Conservation (phyloP, 306 rosid species). For the Hippophae gyantsensis region DNA sequence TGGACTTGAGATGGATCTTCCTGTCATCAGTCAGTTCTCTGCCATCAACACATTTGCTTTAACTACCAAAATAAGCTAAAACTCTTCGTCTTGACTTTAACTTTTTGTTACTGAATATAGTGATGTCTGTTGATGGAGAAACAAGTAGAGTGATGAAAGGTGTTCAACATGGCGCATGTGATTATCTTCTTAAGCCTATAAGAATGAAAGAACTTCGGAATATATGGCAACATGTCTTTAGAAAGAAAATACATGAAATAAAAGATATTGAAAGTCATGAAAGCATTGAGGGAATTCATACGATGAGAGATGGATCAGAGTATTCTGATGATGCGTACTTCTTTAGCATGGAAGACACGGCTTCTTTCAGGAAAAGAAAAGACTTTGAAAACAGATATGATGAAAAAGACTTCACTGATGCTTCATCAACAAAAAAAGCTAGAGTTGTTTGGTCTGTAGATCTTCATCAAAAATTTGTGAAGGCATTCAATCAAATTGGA, state of each 20-base stretch:
- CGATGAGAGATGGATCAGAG: constrained; percentile 55
- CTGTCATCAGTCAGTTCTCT: constrained; percentile 84
- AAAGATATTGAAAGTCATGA: constrained; percentile 77
- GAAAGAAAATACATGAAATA: constrained; percentile 83
- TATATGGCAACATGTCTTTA: constrained; percentile 91
- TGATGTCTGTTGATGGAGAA: constrained; percentile 99
- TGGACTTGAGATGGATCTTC: constrained; percentile 99
- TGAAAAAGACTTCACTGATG: constrained; percentile 60
- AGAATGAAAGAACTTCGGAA: constrained; percentile 93
- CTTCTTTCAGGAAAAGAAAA: constrained; percentile 58
- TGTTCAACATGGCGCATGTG: constrained; percentile 97
- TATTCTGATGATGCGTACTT: constrained; percentile 58
- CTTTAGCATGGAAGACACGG: constrained; percentile 50
- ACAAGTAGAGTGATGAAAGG: constrained; percentile 96
- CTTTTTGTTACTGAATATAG: constrained; percentile 42
- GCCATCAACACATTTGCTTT: constrained; percentile 24
- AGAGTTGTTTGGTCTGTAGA: constrained; percentile 98
- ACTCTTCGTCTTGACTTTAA: constrained; percentile 22
- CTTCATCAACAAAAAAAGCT: constrained; percentile 72
- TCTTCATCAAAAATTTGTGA: constrained; percentile 96
- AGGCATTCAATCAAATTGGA: constrained; percentile 90
- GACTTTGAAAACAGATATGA: constrained; percentile 54
- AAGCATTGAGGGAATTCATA: constrained; percentile 47
- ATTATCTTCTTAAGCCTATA: constrained; percentile 93
- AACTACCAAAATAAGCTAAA: constrained; percentile 16